Evolutionary conservation across 768 basidiomycete genomes (phyloP), one percentile per base, ranked within the genome.

Genomic region (Dacryopinax primogenitus): DNA sequence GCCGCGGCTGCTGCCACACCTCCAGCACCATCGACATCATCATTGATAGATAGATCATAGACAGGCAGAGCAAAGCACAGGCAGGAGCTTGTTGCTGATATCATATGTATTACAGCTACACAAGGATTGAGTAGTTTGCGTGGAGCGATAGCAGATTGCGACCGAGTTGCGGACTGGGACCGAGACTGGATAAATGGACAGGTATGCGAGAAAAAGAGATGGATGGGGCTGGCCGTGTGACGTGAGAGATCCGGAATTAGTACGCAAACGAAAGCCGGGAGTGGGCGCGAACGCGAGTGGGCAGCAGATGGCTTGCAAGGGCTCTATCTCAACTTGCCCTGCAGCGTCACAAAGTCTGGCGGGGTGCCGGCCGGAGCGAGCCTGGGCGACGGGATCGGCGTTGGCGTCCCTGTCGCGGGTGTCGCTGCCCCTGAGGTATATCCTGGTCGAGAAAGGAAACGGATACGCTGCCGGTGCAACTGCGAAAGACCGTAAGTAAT

Each of bases 401-500:
- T 66, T n/a, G 64, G 66, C 34, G 66, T 63, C 3, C 66, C 64
- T 18, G 63, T 58, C 7, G 51, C 62, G 11, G 67, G 67, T 26
- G 68, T 69, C 62, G 63, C 64, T 23, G 67, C 35, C 21, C 68
- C 67, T n/a, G 68, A 69, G 34, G 44, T 64, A 26, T 64, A 64
- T 16, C 83, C 83, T 32, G 82, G 80, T 11, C 86, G 76, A 23
- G 67, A 67, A 76, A 90, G 77, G 74, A 92, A 89, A 16, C 87
- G 86, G 41, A 92, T 83, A 67, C 90, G 82, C 76, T 88, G 87
- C 63, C 89, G 85, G 72, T 92, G 90, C 63, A 90, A 81, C 90
- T 92, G 70, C 33, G 65, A 16, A 62, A 13, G 21, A 37, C 15
- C 61, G 44, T 28, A 34, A 62, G 35, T 62, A 62, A 39, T 34